Conservation (phyloP, 805 yeast species). For the Teunomyces gatunensis region DNA sequence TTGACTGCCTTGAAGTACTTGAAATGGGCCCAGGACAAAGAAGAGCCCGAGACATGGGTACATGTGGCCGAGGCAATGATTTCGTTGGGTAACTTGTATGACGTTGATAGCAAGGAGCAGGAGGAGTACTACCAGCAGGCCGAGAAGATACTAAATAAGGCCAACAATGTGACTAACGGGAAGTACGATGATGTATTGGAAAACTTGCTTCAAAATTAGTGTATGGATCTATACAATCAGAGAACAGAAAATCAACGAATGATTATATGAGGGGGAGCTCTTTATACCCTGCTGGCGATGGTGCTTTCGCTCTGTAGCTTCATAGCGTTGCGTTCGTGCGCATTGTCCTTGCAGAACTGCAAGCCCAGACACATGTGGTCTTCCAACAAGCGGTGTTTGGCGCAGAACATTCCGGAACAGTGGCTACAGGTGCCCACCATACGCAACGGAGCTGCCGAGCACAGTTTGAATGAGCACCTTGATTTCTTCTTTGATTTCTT, state of each 20-base stretch:
- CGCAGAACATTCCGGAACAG: constrained; percentile 82
- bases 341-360: constrained; percentile 74
- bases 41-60: constrained; percentile 80
- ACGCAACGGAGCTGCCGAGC: constrained; percentile 61
- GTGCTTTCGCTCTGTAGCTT: constrained; percentile 84
- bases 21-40: constrained; percentile 58
- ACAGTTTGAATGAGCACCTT: constrained; percentile 52
- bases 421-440: constrained; percentile 82
- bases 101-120: constrained; percentile 65
- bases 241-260: not conserved
- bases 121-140: constrained; percentile 66
- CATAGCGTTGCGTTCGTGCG: constrained; percentile 81
- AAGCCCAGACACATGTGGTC: constrained; percentile 79
- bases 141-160: constrained; percentile 61
- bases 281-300: constrained; percentile 63
- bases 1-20: constrained; percentile 57
- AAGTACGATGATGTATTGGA: constrained; percentile 64
- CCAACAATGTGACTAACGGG: constrained; percentile 79
- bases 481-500: constrained; percentile 36
- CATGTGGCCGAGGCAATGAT: constrained; percentile 84
- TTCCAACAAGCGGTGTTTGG: constrained; percentile 82
- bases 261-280: not conserved
- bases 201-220: constrained; percentile 32
- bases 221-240: constrained; percentile 1
- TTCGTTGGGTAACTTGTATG: constrained; percentile 70